phyloP scores from a whole-genome alignment of 2,329 filamentous ascomycete species.

The Elsinoe fawcettii region DNA sequence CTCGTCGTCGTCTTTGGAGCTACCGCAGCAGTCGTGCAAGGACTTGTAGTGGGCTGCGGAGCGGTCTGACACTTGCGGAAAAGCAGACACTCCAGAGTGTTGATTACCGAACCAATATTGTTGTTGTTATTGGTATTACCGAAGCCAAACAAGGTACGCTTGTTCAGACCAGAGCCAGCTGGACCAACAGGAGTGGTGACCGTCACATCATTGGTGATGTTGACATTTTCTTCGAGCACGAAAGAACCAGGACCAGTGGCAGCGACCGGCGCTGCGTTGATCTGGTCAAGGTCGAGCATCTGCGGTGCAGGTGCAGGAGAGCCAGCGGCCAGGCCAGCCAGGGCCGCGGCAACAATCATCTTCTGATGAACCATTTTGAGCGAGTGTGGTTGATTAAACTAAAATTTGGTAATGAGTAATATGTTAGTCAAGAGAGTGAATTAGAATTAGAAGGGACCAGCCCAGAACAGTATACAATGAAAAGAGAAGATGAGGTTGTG shows the following conservation, averaged over 20 bases:
- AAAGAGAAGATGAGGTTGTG: constrained; percentile 8
- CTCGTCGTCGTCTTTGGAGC: constrained; percentile 7
- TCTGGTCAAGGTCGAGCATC: constrained; percentile 20
- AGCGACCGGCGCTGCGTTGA: constrained; percentile 19
- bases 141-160: constrained; percentile 6
- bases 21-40: constrained; percentile 15
- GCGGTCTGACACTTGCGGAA: constrained; percentile 3
- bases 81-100: constrained; percentile 17
- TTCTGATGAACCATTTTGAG: constrained; percentile 17
- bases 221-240: constrained; percentile 17
- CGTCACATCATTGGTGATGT: constrained; percentile 18
- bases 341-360: constrained; percentile 18
- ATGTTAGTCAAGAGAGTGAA: background rate
- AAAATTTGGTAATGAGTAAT: background rate
- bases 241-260: constrained; percentile 19
- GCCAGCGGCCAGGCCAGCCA: constrained; percentile 19
- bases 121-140: background rate
- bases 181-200: constrained; percentile 20
- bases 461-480: constrained; percentile 4
- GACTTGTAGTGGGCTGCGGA: background rate
- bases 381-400: background rate
- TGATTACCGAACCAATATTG: constrained; percentile 2
- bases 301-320: constrained; percentile 20
- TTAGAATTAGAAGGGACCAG: constrained; percentile 9
- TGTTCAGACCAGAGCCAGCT: constrained; percentile 17